Evolutionary conservation across 1,139 yeast genomes (phyloP).

Genomic region (Pneumocystis murina): DNA sequence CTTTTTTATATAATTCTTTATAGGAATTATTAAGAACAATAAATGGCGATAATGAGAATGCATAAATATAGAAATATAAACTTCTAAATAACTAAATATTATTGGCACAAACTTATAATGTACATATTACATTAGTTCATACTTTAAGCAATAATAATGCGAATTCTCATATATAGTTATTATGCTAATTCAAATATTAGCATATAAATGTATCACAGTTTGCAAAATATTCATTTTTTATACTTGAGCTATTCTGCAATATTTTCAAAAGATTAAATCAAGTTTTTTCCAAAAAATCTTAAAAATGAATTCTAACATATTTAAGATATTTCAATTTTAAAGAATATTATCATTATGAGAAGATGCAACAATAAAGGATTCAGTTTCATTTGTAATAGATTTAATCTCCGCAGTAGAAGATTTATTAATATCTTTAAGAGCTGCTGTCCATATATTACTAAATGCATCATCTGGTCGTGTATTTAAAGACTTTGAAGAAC

Average conservation of each 20-base stretch:
- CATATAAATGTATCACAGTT: background rate
- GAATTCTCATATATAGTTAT: background rate
- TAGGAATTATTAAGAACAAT: background rate
- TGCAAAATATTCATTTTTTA: background rate
- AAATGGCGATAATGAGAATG: background rate
- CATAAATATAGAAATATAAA: background rate
- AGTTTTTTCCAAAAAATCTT: background rate
- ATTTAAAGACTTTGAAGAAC: background rate
- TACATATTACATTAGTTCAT: background rate
- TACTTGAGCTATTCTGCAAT: background rate
- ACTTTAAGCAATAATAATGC: background rate
- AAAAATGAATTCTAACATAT: background rate
- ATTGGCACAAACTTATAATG: background rate
- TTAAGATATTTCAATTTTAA: background rate
- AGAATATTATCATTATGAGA: background rate
- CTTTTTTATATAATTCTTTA: background rate
- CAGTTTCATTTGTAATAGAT: background rate
- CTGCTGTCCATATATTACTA: background rate
- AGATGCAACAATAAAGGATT: background rate
- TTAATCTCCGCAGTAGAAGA: background rate
- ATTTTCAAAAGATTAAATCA: background rate
- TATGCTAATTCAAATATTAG: background rate
- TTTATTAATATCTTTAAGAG: background rate
- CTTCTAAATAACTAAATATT: background rate
- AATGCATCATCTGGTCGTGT: background rate